A percentile compares a stretch with the other conserved stretches of the same genome.
Evolutionary conservation across 352 stramenopile genomes (phyloP).

Genomic region (Stramenopiles sp.): DNA sequence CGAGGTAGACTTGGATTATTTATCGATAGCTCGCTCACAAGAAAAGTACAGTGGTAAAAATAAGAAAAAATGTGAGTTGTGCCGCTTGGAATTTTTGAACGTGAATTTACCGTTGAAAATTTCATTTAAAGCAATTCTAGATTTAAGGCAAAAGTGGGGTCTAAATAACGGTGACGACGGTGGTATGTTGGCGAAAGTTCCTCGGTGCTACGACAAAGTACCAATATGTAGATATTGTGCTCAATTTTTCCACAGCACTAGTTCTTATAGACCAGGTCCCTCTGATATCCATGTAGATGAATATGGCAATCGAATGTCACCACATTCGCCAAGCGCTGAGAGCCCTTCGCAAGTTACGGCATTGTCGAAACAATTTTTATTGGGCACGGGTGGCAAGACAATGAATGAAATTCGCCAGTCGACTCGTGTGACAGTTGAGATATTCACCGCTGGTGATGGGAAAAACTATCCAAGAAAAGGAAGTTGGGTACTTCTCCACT

Average conservation of each 20-base stretch:
- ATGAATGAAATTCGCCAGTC: not conserved
- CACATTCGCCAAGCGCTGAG: not conserved
- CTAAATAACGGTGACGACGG: not conserved
- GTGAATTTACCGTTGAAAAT: not conserved
- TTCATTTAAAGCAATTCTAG: not conserved
- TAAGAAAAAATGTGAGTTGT: not conserved
- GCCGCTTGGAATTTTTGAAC: not conserved
- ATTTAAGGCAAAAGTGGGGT: not conserved
- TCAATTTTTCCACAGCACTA: conserved; percentile 2
- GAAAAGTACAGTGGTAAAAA: conserved; percentile 8
- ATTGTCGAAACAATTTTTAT: conserved; percentile 4
- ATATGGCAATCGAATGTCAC: not conserved
- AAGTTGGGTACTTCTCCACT: conserved; percentile 58
- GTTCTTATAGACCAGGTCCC: not conserved
- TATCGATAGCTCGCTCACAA: not conserved
- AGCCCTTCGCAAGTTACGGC: not conserved
- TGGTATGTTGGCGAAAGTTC: not conserved
- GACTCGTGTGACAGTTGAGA: conserved; percentile 45
- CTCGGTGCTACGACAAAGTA: not conserved
- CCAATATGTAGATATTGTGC: not conserved
- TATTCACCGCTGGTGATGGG: conserved; percentile 61
- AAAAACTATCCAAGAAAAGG: conserved; percentile 65
- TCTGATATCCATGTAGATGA: not conserved
- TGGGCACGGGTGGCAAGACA: not conserved
- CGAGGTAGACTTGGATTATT: conserved; percentile 2